Percentiles rank a stretch among this genome's conserved stretches.
phyloP scores from a whole-genome alignment of 352 stramenopile species.

The Phytopythium cucurbitacearum region DNA sequence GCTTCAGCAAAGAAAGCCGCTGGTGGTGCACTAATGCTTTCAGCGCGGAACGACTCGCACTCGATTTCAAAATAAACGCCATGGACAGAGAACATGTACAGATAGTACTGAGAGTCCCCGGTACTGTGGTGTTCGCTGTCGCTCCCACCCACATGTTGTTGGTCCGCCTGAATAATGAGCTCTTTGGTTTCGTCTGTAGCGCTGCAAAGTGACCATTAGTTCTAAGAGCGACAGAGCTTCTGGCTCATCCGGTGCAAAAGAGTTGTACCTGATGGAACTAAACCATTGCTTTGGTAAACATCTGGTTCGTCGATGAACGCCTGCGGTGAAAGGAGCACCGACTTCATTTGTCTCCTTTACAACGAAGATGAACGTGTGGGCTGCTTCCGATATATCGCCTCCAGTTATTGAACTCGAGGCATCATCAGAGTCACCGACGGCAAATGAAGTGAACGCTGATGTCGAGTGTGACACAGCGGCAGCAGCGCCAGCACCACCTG shows the following conservation, averaged over 20 bases:
- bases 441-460: conserved; percentile 12
- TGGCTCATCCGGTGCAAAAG: neutral
- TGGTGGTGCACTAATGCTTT: no score
- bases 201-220: neutral
- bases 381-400: neutral
- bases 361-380: conserved; percentile 48
- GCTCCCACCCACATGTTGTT: neutral
- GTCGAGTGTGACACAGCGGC: conserved; percentile 15
- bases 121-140: neutral
- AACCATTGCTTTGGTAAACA: conserved; percentile 45
- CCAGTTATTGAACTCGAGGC: neutral
- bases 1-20: neutral
- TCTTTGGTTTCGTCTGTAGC: conserved; percentile 36
- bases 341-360: conserved; percentile 14
- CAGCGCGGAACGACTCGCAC: no score
- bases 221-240: neutral
- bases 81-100: conserved; percentile 34
- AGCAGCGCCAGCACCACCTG: conserved; percentile 25
- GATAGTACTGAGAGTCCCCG: conserved; percentile 14
- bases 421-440: conserved; percentile 5
- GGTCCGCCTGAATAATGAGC: conserved; percentile 19
- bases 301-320: conserved; percentile 7
- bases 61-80: conserved; percentile 31
- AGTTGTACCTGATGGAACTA: conserved; percentile 18
- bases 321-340: neutral